Base-by-base conservation (phyloP, 768 basidiomycete genomes). In the Coprinellus micaceus region DNA sequence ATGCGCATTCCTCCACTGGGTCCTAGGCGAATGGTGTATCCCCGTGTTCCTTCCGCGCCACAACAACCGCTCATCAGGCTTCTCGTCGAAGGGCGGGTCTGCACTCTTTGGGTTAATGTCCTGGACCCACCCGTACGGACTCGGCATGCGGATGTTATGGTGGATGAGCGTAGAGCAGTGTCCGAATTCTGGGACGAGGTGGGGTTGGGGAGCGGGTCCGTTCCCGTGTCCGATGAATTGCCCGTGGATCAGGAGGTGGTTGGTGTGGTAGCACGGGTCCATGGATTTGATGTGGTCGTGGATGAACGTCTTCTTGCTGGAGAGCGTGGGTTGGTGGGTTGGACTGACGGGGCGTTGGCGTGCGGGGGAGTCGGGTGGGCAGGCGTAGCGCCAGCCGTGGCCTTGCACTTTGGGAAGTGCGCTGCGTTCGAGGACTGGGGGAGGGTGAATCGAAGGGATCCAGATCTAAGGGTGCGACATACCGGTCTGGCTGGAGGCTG, bases 1-100 rank as follows among this genome's bases (percentile, higher is more conserved):
- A 53, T 87, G 86, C 4, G 76, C 71, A 21, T 73, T 62, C 60
- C 66, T 52, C 86, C 86, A 87, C 4, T 71, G 69, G 7, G 75
- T 70, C 1, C 60, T 53, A 1, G 64, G 53, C 13, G 69, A 63
- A 33, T 80, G 76, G 51, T 61, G 71, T 19, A 83, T 86, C 10
- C 89, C 90, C 0, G 89, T 90, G 44, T 82, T 88, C 40, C 81
- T 81, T 2, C 90, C 90, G 39, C 90, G 76, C 90, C 90, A 91
- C 39, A 83, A 73, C 17, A 90, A 60, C 3, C 81, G 71, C 57
- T 86, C 82, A 64, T 87, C 80, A 1, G 70, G 26, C 71, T 86
- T 91, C 29, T 79, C 74, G 15, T 83, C 80, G 82, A 86, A 93
- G 0, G 74, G 76, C 9, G 85, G 79, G 66, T 89, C 83, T 60